Base-by-base conservation (phyloP, 1,284 basidiomycete genomes). In the Neotropicomus parvogracilis region DNA sequence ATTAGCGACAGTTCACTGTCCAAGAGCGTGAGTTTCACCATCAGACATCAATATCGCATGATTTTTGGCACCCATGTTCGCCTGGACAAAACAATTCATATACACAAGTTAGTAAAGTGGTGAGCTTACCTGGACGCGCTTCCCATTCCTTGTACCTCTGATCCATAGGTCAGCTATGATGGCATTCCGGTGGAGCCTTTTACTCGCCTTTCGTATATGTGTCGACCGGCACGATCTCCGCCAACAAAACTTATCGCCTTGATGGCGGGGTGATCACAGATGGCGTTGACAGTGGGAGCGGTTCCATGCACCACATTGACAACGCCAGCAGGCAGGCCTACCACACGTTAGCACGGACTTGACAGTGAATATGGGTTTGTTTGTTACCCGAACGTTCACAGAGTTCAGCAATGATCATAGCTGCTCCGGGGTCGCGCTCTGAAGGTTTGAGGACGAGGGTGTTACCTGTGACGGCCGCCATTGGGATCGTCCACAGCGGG, bases 161-260 rank as follows among this genome's bases (percentile, higher is more conserved):
- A 24, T 14, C 14, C 19, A 42, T 11, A 38, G 3, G 38, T 68
- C 36, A 54, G 43, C 33, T 31, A 17, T 17, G 20, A 19, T 14
- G 16, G n/a, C 24, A 29, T 27, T 9, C 17, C 7, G 12, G 40
- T 13, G 37, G 6, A 40, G 19, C 26, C 19, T 12, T 24, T 37
- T 31, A 55, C 72, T 57, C 60, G 83, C 84, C 91, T 78, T 58
- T 94, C 81, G 66, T 93, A 97, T 57, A 99, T 98, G 65, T 98
- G 94, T 57, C 83, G 85, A 36, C 95, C 95, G 12, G 95, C 95
- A 36, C 78, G 78, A 69, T 99, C 92, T 34, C 93, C 92, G 20
- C 95, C 95, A n/a, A 99, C 95, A 65, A 99, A 98, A 57, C 90
- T 92, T 66, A 98, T 94, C 9, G 95, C 95, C 64, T 85, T 93